Conservation (phyloP, 2,329 filamentous ascomycete species). For the Venturia oleaginea region DNA sequence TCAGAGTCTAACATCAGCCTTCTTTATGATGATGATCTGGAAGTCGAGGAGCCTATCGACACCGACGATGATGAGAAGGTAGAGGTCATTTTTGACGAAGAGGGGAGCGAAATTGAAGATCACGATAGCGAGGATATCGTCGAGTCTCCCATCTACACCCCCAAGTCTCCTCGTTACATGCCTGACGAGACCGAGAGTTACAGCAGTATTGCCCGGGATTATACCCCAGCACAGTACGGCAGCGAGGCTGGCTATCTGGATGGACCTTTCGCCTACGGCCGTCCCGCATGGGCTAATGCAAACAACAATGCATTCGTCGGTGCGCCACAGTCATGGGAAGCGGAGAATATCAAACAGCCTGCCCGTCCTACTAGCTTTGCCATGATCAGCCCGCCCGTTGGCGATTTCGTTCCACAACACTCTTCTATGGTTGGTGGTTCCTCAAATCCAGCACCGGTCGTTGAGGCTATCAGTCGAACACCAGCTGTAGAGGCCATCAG, state of each 20-base stretch:
- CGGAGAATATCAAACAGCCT: not conserved
- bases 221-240: not conserved
- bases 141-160: constrained; percentile 2
- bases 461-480: not conserved
- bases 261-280: not conserved
- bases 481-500: not conserved
- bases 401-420: not conserved
- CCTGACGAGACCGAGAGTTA: not conserved
- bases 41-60: not conserved
- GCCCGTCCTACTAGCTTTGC: not conserved
- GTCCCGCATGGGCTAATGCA: not conserved
- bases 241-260: not conserved
- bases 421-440: not conserved
- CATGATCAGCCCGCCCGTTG: not conserved
- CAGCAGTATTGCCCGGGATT: not conserved
- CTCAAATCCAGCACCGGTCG: not conserved
- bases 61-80: not conserved
- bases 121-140: not conserved
- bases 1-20: constrained; percentile 3
- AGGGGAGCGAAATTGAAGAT: not conserved
- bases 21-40: not conserved
- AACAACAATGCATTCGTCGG: not conserved
- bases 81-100: not conserved
- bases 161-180: not conserved
- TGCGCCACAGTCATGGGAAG: not conserved